Percentiles rank a stretch among this genome's conserved stretches.
Evolutionary conservation across 495 filamentous ascomycete genomes (phyloP).

Genomic region (Aspergillus saccharolyticus): DNA sequence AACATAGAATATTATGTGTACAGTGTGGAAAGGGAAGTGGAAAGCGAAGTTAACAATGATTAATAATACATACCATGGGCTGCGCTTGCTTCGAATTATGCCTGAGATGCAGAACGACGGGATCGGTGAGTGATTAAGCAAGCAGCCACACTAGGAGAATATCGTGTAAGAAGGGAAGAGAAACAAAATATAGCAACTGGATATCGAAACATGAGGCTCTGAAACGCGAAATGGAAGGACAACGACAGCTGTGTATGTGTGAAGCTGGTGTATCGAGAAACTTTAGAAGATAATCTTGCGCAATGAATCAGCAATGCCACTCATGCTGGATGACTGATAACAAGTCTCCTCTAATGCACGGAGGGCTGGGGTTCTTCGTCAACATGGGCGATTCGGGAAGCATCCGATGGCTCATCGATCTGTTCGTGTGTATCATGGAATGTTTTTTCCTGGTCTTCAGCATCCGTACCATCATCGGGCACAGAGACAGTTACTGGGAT

Average conservation of each 20-base stretch:
- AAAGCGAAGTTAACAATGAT: constrained; percentile 9
- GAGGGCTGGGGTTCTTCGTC: not conserved
- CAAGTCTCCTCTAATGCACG: not conserved
- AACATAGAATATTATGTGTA: constrained; percentile 6
- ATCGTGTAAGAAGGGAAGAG: not conserved
- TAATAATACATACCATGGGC: constrained; percentile 16
- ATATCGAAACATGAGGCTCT: not conserved
- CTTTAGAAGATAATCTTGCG: not conserved
- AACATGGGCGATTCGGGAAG: not conserved
- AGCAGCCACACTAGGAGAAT: constrained; percentile 1
- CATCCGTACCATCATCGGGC: constrained; percentile 1
- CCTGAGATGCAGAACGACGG: constrained; percentile 1
- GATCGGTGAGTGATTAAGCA: constrained; percentile 10
- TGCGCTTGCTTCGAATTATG: not conserved
- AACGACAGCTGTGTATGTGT: not conserved
- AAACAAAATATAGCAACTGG: not conserved
- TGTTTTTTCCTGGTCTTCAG: not conserved
- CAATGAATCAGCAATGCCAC: not conserved
- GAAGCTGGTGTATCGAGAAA: not conserved
- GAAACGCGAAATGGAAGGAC: not conserved
- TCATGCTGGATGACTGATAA: not conserved
- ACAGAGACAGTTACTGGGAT: constrained; percentile 3
- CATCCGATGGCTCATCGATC: not conserved
- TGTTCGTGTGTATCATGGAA: constrained; percentile 2
- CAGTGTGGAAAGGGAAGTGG: not conserved